phyloP scores from a whole-genome alignment of 1,139 yeast genomes.

The Arxiozyma slooffiae region DNA sequence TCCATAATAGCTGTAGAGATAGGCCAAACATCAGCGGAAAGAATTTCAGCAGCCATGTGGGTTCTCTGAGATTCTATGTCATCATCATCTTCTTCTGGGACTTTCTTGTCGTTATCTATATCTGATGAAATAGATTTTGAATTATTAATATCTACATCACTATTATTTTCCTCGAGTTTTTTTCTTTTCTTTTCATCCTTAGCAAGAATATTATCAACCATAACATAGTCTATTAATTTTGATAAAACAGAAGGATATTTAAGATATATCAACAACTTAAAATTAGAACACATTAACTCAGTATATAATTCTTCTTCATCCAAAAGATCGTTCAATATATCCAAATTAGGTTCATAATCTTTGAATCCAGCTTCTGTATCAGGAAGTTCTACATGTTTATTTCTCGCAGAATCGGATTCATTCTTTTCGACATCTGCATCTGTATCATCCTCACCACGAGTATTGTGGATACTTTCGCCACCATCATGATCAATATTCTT shows the following conservation, averaged over 20 bases:
- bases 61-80: constrained; percentile 62
- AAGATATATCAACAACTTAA: constrained; percentile 69
- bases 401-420: constrained; percentile 15
- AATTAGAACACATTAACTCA: constrained; percentile 73
- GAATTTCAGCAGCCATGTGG: constrained; percentile 80
- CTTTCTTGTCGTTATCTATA: constrained; percentile 31
- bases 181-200: constrained; percentile 13
- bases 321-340: constrained; percentile 52
- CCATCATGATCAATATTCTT: constrained; percentile 5
- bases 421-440: too few relatives aligned
- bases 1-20: constrained; percentile 87
- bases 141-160: constrained; percentile 10
- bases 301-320: constrained; percentile 84
- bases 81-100: constrained; percentile 38
- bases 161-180: constrained; percentile 1
- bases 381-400: constrained; percentile 16
- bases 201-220: constrained; percentile 32
- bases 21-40: constrained; percentile 92
- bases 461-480: too few relatives aligned
- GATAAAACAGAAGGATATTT: constrained; percentile 62
- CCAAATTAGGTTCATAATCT: constrained; percentile 31
- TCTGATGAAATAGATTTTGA: constrained; percentile 30
- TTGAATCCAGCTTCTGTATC: constrained; percentile 27
- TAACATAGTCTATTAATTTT: constrained; percentile 58
- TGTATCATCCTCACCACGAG: constrained; percentile 2